phyloP scores from a whole-genome alignment of 176 grass and related monocot species.

The Microstegium vimineum region DNA sequence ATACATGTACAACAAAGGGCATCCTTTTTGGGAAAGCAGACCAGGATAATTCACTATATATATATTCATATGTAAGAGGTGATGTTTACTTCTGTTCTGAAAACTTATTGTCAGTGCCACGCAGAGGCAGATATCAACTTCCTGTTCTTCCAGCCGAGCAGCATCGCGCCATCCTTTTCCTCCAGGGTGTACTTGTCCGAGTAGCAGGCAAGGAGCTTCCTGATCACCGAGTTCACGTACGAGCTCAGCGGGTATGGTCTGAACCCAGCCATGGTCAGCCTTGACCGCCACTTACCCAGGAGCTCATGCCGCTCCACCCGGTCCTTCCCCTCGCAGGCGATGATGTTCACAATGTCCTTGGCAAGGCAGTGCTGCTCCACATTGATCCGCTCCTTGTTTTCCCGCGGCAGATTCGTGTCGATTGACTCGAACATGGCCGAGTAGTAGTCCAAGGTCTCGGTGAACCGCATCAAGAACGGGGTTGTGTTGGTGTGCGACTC shows the following conservation, averaged over 20 bases:
- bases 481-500: conserved; percentile 97
- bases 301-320: conserved; percentile 90
- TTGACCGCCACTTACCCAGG: conserved; percentile 90
- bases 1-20: conserved; percentile 37
- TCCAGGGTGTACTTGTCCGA: conserved; percentile 83
- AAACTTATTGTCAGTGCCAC: conserved; percentile 60
- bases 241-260: conserved; percentile 78
- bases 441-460: conserved; percentile 90
- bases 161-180: conserved; percentile 76
- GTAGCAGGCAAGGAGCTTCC: conserved; percentile 71
- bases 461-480: conserved; percentile 76
- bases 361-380: conserved; percentile 96
- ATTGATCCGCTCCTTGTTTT: conserved; percentile 78
- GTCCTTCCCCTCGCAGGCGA: conserved; percentile 88
- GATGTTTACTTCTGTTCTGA: conserved; percentile 23
- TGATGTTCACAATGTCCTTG: conserved; percentile 96
- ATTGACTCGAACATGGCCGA: conserved; percentile 93
- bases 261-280: conserved; percentile 94
- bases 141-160: conserved; percentile 90
- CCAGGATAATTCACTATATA: conserved; percentile 35
- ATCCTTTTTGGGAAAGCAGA: conserved; percentile 1
- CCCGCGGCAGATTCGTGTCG: conserved; percentile 55
- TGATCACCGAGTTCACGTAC: conserved; percentile 93
- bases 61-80: conserved; percentile 11
- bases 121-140: conserved; percentile 96